phyloP scores from a whole-genome alignment of 345 rosid genomes.

The Excoecaria agallocha region DNA sequence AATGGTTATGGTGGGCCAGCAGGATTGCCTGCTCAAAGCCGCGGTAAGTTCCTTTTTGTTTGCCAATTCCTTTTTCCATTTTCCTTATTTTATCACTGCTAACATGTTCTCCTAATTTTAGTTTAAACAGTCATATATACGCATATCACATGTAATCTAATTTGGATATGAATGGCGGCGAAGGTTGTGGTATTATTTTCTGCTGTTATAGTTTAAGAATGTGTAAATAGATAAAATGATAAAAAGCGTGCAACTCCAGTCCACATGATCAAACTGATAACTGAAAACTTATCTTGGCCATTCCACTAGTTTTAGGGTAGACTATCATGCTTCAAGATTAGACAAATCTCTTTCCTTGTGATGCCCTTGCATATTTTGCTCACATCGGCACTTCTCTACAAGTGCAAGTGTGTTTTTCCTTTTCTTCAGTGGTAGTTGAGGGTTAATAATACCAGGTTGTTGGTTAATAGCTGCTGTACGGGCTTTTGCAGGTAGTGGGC shows the following conservation, averaged over 20 bases:
- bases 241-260: not conserved
- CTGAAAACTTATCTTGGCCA: not conserved
- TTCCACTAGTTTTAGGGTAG: not conserved
- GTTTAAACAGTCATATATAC: not conserved
- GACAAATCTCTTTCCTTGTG: no score
- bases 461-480: not conserved
- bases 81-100: no score
- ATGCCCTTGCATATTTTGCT: no score
- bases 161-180: not conserved
- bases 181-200: not conserved
- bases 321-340: not conserved
- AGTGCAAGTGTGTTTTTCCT: not conserved
- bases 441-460: not conserved
- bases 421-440: not conserved
- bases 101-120: not conserved
- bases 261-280: not conserved
- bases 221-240: not conserved
- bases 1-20: slow-evolving; percentile 23
- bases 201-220: not conserved
- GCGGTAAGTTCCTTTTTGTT: slow-evolving; percentile 20
- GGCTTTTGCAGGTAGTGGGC: slow-evolving; percentile 55
- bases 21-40: slow-evolving; percentile 19
- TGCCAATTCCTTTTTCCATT: not conserved
- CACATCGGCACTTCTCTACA: not conserved
- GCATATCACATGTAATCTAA: not conserved